These are phyloP conservation scores for Lipomyces spencermartinsiae DNA, from an alignment of 805 yeast species.

Conservation along the genomic window DNA sequence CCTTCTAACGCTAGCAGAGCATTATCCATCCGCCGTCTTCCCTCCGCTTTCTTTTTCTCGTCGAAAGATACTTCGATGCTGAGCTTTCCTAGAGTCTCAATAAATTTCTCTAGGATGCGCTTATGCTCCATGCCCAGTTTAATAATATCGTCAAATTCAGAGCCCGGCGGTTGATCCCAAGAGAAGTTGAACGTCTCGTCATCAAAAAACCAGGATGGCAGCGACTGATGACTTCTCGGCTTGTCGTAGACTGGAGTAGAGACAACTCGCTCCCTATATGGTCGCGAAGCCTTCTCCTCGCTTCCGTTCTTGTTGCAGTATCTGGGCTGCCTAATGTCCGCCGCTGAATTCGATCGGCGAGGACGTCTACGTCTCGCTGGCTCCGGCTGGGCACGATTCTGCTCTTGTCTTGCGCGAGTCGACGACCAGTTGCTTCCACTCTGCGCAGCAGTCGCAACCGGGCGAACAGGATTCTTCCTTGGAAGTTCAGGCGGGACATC, in stretches of 20 bases:
- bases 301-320: not conserved
- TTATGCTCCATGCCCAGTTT: constrained; percentile 38
- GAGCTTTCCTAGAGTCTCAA: constrained; percentile 81
- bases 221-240: constrained; percentile 7
- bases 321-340: not conserved
- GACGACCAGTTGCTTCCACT: not conserved
- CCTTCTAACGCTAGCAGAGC: constrained; percentile 91
- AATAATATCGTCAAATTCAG: constrained; percentile 27
- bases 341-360: not conserved
- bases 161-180: constrained; percentile 17
- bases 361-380: not conserved
- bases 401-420: constrained; percentile 4
- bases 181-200: constrained; percentile 14
- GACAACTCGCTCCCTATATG: constrained; percentile 21
- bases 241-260: constrained; percentile 16
- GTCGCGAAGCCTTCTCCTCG: not conserved
- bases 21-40: constrained; percentile 75
- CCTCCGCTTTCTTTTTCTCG: constrained; percentile 78
- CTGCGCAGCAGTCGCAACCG: constrained; percentile 4
- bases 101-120: constrained; percentile 75
- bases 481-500: constrained; percentile 1
- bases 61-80: constrained; percentile 92
- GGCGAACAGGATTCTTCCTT: not conserved
- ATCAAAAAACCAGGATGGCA: constrained; percentile 15
- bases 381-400: constrained; percentile 4